Conservation (phyloP, 2,329 filamentous ascomycete species). For the Neopestalotiopsis sp. region DNA sequence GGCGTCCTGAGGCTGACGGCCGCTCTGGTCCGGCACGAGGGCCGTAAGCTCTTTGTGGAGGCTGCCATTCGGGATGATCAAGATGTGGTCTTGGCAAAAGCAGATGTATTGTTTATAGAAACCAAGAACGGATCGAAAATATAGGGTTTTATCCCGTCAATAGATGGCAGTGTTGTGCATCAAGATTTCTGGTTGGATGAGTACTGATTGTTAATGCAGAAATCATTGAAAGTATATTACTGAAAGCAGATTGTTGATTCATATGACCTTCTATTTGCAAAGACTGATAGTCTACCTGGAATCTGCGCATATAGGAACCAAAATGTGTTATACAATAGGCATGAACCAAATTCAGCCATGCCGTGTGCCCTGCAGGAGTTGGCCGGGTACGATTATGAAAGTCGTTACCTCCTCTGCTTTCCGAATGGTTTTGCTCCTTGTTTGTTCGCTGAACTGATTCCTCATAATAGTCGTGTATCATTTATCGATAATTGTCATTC, state of each 20-base stretch:
- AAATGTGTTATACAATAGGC: too few species aligned
- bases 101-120: slow-evolving; percentile 5
- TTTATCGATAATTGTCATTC: slow-evolving; percentile 6
- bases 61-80: not conserved
- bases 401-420: too few species aligned
- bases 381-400: not conserved
- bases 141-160: not conserved
- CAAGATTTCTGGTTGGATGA: not conserved
- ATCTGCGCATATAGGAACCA: too few species aligned
- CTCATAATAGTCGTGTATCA: not conserved
- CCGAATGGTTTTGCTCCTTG: too few species aligned
- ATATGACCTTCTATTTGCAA: not conserved
- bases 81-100: not conserved
- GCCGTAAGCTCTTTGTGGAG: slow-evolving; percentile 9
- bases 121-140: not conserved
- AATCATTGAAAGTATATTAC: not conserved
- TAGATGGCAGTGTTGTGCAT: not conserved
- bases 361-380: too few species aligned
- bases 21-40: not conserved
- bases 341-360: too few species aligned
- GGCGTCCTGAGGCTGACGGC: not conserved
- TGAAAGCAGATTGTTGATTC: not conserved
- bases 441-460: not conserved
- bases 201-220: not conserved
- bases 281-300: too few species aligned